phyloP scores from a whole-genome alignment of 2,329 filamentous ascomycete genomes.

The Phialocephala sp. region DNA sequence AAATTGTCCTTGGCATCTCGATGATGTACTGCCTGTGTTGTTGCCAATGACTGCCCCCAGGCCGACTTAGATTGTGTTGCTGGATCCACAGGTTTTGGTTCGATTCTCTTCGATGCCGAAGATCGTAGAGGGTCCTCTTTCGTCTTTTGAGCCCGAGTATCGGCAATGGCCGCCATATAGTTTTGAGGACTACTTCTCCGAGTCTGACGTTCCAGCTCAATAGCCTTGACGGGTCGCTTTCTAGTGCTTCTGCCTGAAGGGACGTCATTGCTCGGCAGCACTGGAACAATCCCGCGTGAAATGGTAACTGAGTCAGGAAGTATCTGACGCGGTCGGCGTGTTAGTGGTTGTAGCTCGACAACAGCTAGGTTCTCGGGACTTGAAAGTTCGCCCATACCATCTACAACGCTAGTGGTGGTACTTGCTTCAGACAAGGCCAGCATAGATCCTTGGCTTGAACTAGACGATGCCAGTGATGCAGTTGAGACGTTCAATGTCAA shows the following conservation, averaged over 20 bases:
- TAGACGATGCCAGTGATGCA: conserved; percentile 27
- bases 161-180: neutral
- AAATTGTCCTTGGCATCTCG: conserved; percentile 51
- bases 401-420: conserved; percentile 16
- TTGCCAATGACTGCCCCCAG: conserved; percentile 10
- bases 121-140: conserved; percentile 1
- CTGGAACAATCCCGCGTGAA: conserved; percentile 18
- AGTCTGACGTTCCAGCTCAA: conserved; percentile 9
- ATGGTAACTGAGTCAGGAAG: conserved; percentile 30
- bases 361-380: conserved; percentile 16
- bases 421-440: conserved; percentile 27
- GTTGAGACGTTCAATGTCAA: conserved; percentile 31
- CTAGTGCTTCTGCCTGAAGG: conserved; percentile 16
- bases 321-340: conserved; percentile 27
- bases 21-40: conserved; percentile 24
- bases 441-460: conserved; percentile 30
- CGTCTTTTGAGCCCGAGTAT: neutral
- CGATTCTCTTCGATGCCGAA: conserved; percentile 23
- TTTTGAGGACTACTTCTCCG: conserved; percentile 16
- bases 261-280: conserved; percentile 28
- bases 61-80: conserved; percentile 1
- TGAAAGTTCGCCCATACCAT: conserved; percentile 24
- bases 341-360: conserved; percentile 22
- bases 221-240: conserved; percentile 22
- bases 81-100: conserved; percentile 30